Base-by-base conservation (phyloP, 805 yeast species). In the Ogataea neopini region DNA sequence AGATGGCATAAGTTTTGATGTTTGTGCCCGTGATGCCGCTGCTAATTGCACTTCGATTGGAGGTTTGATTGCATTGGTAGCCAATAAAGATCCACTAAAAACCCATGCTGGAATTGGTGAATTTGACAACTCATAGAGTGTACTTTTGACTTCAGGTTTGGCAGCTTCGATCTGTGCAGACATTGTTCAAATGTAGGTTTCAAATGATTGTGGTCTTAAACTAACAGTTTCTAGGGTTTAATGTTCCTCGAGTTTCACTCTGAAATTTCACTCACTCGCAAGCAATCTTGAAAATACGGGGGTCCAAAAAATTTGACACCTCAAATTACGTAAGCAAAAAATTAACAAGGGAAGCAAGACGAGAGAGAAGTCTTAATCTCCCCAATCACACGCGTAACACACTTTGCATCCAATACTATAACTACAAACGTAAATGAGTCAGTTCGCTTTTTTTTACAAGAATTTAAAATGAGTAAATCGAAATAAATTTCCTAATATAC, bases 101-200 rank as follows among this genome's bases (percentile, higher is more conserved):
- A 64, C 47, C 70, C 73, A 69, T 4, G 81, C 73, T 9, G 81
- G 79, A 25, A 69, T 64, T 4, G 83, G 82, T 0, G 83, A 76
- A 6, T 54, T 46, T 8, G 63, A 53, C 25, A 56, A 44, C 33
- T 48, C 42, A 36, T 25, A 32, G 11, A 53, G 43, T 10, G 43
- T 44, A 6, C 48, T 32, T 20, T 38, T 49, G 3, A 34, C 34
- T 39, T 39, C 28, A 5, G 32, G 42, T 14, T 39, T 28, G 4
- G 19, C 33, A 23, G 42, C 42, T 6, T 15, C 32, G 26, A 39
- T 28, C 15, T 39, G 20, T 4, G 42, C 17, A 10, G 37, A 34
- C 37, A 34, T 34, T 11, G n/a, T n/a, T n/a, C n/a, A n/a, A n/a
- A n/a, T n/a, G n/a, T n/a, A n/a, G n/a, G n/a, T n/a, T n/a, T n/a